Percentiles rank a stretch among this genome's conserved stretches.
These are phyloP conservation scores for Tolypocladium capitatum DNA, from an alignment of 2,329 filamentous ascomycete species.

Conservation along the genomic window DNA sequence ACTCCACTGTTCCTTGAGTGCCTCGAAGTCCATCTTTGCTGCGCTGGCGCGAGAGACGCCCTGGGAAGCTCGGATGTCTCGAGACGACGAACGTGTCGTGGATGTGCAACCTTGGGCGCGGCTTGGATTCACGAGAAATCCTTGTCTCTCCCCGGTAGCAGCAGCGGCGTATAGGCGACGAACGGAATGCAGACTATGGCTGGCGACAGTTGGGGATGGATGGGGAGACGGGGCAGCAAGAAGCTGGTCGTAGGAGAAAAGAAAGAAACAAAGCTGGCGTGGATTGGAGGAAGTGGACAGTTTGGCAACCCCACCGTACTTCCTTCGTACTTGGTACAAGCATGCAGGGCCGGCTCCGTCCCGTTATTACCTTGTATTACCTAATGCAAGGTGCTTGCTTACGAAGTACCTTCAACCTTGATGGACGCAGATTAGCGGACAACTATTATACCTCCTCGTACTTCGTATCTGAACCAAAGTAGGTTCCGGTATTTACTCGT, in stretches of 20 bases:
- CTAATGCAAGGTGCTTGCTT: too few relatives aligned
- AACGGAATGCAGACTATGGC: not conserved
- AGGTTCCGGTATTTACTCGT: not conserved
- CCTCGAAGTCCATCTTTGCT: constrained; percentile 71
- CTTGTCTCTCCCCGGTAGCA: not conserved
- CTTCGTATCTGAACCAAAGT: not conserved
- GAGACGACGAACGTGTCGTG: not conserved
- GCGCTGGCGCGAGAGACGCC: not conserved
- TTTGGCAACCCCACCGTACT: constrained; percentile 1
- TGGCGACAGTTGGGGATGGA: not conserved
- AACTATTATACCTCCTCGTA: not conserved
- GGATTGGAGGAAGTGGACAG: constrained; percentile 3
- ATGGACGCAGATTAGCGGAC: too few relatives aligned
- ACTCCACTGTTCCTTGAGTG: constrained; percentile 89
- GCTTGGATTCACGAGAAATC: not conserved
- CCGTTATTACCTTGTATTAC: too few relatives aligned
- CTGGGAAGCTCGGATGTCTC: not conserved
- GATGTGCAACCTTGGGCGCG: not conserved
- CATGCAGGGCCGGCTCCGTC: too few relatives aligned
- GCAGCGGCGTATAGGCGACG: not conserved
- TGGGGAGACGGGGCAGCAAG: not conserved
- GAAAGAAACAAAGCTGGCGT: not conserved
- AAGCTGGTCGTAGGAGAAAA: not conserved
- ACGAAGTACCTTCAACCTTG: too few relatives aligned
- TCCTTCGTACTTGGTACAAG: too few relatives aligned